Evolutionary conservation across 345 rosid genomes (phyloP).

Genomic region (Eucalyptus guilfoylei): DNA sequence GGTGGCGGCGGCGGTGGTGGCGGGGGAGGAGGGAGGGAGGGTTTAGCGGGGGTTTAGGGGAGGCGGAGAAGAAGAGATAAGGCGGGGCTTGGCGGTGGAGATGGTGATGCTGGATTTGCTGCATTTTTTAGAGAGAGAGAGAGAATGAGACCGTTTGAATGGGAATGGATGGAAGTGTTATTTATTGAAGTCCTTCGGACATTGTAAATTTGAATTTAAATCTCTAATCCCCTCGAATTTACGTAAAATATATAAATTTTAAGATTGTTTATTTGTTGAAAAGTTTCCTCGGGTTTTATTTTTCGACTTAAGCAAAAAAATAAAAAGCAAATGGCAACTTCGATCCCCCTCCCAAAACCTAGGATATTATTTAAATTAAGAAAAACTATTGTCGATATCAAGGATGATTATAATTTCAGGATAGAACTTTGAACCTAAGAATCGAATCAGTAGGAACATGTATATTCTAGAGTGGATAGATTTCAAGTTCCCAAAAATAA

Average conservation of each 20-base stretch:
- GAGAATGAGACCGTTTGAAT: neutral
- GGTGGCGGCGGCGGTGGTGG: neutral
- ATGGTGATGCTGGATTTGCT: constrained; percentile 45
- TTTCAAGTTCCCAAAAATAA: too few relatives aligned
- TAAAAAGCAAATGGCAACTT: neutral
- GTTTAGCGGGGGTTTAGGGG: constrained; percentile 40
- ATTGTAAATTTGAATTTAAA: neutral
- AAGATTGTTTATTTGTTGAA: neutral
- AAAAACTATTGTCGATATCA: too few relatives aligned
- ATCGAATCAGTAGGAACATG: fast-evolving
- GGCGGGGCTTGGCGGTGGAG: constrained; percentile 23
- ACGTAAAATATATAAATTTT: neutral
- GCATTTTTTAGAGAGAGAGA: neutral
- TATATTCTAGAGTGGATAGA: too few relatives aligned
- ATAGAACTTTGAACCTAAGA: too few relatives aligned
- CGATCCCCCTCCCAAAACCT: neutral
- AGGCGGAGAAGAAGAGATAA: constrained; percentile 23
- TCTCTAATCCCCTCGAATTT: neutral
- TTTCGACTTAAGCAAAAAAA: neutral
- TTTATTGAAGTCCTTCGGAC: neutral
- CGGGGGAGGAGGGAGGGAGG: neutral
- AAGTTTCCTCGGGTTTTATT: neutral
- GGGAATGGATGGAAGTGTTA: neutral
- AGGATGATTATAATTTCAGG: fast-evolving
- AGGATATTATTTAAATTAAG: too few relatives aligned